Evolutionary conservation across 352 stramenopile genomes (phyloP), one percentile per base, ranked within the genome.

Genomic region (Phytophthora foliorum): DNA sequence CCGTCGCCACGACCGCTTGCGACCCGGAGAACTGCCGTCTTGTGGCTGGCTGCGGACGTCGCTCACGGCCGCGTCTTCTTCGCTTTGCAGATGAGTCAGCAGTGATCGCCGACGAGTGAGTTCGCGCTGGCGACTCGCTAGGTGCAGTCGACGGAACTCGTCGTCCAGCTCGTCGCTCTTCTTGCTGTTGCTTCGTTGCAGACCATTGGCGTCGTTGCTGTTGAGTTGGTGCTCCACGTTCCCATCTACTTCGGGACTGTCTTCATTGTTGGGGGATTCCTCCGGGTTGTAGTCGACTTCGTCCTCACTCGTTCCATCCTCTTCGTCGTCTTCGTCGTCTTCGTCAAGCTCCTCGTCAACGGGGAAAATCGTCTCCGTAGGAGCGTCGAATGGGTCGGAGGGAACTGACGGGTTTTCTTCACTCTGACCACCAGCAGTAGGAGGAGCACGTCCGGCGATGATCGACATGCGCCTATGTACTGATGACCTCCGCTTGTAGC

Each of bases 401-500:
- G 13, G 8, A 6, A 7, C n/a, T 4, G 24, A 32, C 10, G 32
- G 31, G 13, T 21, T 27, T 10, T 56, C 42, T 22, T 52, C 38
- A 11, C 16, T 32, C 7, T 45, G 34, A 27, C 17, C 16, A 29
- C 6, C 22, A 27, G 11, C 1, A 31, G 9, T 1, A 7, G 51
- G 39, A 49, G 50, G 36, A 39, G 51, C 42, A 13, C 53, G 63
- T 7, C 50, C 63, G n/a, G 45, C 45, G 53, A 86, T 49, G 64
- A 79, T 56, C n/a, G 69, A 76, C 66, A 75, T 56, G 59, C 73
- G 42, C 63, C 63, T 41, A 53, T 61, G 17, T 49, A 29, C 14
- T 16, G 48, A 50, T 3, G 46, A 21, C 21, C 25, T 49, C 19
- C 16, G 22, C 19, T 49, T 69, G 36, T 65, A 76, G 3, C 63